These are phyloP conservation scores for Kodamaea hsintzibuensis DNA, from an alignment of 805 yeast species.

Conservation along the genomic window DNA sequence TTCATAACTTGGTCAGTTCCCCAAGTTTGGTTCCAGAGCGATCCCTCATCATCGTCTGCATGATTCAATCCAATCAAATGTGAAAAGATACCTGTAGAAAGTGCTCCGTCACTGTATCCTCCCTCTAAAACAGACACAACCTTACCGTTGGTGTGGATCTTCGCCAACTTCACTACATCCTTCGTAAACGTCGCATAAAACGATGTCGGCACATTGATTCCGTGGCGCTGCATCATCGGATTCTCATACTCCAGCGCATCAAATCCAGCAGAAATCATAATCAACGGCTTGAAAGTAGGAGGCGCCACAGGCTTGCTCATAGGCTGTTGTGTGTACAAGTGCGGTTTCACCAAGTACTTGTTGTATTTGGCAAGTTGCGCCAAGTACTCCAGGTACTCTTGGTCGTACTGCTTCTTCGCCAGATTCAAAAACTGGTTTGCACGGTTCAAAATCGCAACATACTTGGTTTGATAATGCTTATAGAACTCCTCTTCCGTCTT, in stretches of 20 bases:
- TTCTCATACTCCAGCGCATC: slow-evolving; percentile 85
- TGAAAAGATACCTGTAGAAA: slow-evolving; percentile 75
- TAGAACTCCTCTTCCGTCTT: slow-evolving; percentile 63
- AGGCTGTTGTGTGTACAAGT: slow-evolving; percentile 25
- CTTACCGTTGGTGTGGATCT: slow-evolving; percentile 59
- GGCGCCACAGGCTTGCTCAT: slow-evolving; percentile 36
- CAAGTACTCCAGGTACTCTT: slow-evolving; percentile 30
- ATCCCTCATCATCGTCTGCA: slow-evolving; percentile 36
- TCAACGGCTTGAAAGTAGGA: slow-evolving; percentile 45
- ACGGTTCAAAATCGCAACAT: slow-evolving; percentile 59
- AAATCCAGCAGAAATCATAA: slow-evolving; percentile 83
- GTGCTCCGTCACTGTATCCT: slow-evolving; percentile 82
- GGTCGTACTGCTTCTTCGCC: slow-evolving; percentile 47
- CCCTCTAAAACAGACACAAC: slow-evolving; percentile 77
- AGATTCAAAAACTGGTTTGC: slow-evolving; percentile 64
- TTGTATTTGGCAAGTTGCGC: slow-evolving; percentile 27
- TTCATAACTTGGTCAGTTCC: slow-evolving; percentile 60
- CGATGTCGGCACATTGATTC: slow-evolving; percentile 77
- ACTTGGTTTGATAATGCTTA: slow-evolving; percentile 57
- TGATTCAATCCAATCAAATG: slow-evolving; percentile 70
- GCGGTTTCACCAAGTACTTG: slow-evolving; percentile 34
- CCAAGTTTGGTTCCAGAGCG: slow-evolving; percentile 64
- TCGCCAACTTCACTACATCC: slow-evolving; percentile 70
- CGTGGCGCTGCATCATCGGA: slow-evolving; percentile 83
- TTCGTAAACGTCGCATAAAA: slow-evolving; percentile 72